Conservation (phyloP, 2,329 filamentous ascomycete species). For the Gyromitra esculenta region DNA sequence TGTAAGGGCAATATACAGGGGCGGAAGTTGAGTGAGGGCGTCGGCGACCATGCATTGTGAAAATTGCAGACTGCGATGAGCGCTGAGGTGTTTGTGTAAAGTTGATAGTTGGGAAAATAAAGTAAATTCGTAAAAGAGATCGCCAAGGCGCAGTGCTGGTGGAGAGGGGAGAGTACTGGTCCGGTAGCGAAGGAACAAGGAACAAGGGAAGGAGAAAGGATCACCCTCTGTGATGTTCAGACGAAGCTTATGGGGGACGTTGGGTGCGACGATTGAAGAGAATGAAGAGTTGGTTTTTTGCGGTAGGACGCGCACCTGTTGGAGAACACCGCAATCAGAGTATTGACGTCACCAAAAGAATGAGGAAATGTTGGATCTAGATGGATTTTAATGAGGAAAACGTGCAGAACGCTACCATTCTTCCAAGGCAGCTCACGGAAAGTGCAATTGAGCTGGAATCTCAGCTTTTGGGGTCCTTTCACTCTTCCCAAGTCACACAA, state of each 20-base stretch:
- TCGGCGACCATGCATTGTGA: constrained; percentile 28
- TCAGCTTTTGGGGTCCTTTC: neutral
- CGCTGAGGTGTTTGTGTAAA: neutral
- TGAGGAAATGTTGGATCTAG: constrained; percentile 1
- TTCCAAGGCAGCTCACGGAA: neutral
- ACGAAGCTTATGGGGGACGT: neutral
- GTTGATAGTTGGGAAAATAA: neutral
- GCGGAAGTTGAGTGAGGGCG: constrained; percentile 10
- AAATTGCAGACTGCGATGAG: neutral
- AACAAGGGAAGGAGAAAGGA: neutral
- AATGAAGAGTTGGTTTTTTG: constrained; percentile 4
- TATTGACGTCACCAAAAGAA: constrained; percentile 22
- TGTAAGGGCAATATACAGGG: neutral
- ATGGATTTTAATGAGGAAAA: constrained; percentile 2
- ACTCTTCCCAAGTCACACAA: neutral
- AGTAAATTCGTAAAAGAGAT: neutral
- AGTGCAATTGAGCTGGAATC: neutral
- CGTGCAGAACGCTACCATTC: neutral
- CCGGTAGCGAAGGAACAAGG: neutral
- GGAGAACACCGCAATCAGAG: constrained; percentile 1
- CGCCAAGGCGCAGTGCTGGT: neutral
- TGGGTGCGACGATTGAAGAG: neutral
- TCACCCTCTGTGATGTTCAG: neutral
- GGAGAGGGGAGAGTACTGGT: neutral
- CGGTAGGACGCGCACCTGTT: constrained; percentile 2